Evolutionary conservation across 768 basidiomycete species (phyloP), one percentile per base, ranked within the genome.

Genomic region (Candolleomyces eurysporus): DNA sequence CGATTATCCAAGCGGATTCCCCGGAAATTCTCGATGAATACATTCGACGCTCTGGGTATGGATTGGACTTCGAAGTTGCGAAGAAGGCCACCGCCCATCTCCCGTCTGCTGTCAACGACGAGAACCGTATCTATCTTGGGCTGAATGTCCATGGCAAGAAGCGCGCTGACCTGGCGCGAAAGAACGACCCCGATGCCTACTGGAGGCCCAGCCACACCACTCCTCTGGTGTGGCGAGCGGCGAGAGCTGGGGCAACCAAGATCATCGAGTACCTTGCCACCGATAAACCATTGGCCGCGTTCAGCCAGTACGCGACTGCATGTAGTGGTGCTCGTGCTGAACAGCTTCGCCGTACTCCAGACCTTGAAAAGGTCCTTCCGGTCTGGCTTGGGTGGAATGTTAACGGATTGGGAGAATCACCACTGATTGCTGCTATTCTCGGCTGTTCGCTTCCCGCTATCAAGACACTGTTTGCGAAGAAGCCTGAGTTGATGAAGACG

Each of bases 71-170:
- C 39, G 68, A 70, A 16, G 62, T 59, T 0, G 68, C 66, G 19
- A 64, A 68, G n/a, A 65, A 73, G 39, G 60, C 61, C 16, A 64
- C 60, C 1, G 61, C 71, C 6, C 70, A 73, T n/a, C 59, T 65
- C 13, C 66, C 70, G 26, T 61, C 62, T 10, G 65, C 68, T 10
- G 62, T 68, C 45, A 76, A 78, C 63, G 78, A 79, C 63, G 63
- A 70, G 58, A 77, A 79, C 66, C 76, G 71, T 66, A 50, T 81
- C 0, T 88, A 88, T 64, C 80, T 86, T 17, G 86, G 87, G 0
- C 74, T 89, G 46, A 81, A 80, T 58, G 83, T 88, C 21, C 83
- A 86, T 61, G 86, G 85, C n/a, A 85, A 84, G 74, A 87, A 87
- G 66, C 75, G 83, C 3, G 75, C 76, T 16, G 84, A 86, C 64